Base-by-base conservation (phyloP, 2,329 filamentous ascomycete genomes). In the Penicillium corylophilum region DNA sequence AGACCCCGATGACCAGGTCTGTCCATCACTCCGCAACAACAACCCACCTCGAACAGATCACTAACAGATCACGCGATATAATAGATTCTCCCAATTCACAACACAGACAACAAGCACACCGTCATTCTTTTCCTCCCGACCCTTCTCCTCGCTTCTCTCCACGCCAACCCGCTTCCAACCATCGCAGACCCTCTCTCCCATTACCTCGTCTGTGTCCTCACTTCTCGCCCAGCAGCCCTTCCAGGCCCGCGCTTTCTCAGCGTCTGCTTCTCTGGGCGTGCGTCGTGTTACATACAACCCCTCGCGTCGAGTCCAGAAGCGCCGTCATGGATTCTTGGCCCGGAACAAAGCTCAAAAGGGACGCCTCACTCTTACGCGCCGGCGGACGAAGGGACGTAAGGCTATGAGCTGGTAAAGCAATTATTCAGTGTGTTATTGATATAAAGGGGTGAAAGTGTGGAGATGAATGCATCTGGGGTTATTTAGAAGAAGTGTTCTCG, bases 311-410 rank as follows among this genome's bases (percentile, higher is more conserved):
- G 80, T 84, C 38, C 75, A 84, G 65, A 86, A 86, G 72, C 74
- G 83, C 56, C 75, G 83, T 61, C 80, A 83, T 70, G 83, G 83
- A 2, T 86, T 84, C 62, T 64, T 86, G 53, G 71, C 77, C 9
- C 68, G 83, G 60, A 57, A 83, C 54, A 73, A 74, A 63, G 76
- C 75, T 20, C 75, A 77, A 63, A 79, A 76, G 46, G 83, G 83
- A 22, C 71, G 79, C 62, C 77, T 77, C 66, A 72, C 79, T 44
- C 58, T 86, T 57, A 77, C 75, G 68, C 74, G 82, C 64, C 74
- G 83, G 66, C 71, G 74, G 62, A 64, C 75, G 50, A 84, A 81
- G 74, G 78, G 79, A 22, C 74, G 81, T 67, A 76, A 68, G 57
- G 71, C 66, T 44, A 64, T 82, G 68, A 81, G 77, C 64, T 81